Base-by-base conservation (phyloP, 257 asterid species). In the Capsicum rhomboideum region DNA sequence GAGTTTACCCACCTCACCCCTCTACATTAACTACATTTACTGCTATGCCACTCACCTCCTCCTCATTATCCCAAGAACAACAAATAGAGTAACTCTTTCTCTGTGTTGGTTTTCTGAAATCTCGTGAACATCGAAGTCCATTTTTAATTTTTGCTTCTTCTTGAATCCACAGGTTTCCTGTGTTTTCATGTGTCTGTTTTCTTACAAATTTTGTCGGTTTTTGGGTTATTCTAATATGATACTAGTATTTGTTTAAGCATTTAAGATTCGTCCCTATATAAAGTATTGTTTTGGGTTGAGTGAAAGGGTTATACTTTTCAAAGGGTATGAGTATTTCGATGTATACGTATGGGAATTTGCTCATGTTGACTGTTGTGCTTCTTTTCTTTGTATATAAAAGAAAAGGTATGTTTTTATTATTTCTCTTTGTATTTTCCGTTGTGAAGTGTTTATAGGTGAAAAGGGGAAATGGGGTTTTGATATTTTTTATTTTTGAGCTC, bases 81-180 rank as follows among this genome's bases (percentile, higher is more conserved):
- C 84, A 6, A 37, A 69, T 63, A 7, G 4, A 31, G 37, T 31
- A 31, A 31, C 83, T 84, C 75, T 53, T 3, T 49, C 53, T 49
- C 4, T 49, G 29, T 72, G 79, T 63, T 79, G 86, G 18, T 50
- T 66, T 83, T 86, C 89, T n/a, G n/a, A 82, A 90, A 74, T 83
- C 86, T 88, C 89, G 92, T 86, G 90, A 79, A 83, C 80, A 85
- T 86, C 93, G 75, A 83, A 74, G 89, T 82, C 61, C 72, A 85
- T 66, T 13, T 83, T 83, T 87, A 84, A 66, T 18, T 34, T 68
- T 85, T 82, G 90, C 90, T 91, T 87, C 90, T 78, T 80, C 94
- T 87, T 85, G 90, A 89, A 83, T 89, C 88, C 91, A 91, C 97
- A 86, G 92, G 91, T 91, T 84, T 92, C 84, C 85, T 88, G 92